A percentile compares a stretch with the other conserved stretches of the same genome.
Evolutionary conservation across 371 early-diverging fungal species (phyloP).

Genomic region (Scutellospora calospora): DNA sequence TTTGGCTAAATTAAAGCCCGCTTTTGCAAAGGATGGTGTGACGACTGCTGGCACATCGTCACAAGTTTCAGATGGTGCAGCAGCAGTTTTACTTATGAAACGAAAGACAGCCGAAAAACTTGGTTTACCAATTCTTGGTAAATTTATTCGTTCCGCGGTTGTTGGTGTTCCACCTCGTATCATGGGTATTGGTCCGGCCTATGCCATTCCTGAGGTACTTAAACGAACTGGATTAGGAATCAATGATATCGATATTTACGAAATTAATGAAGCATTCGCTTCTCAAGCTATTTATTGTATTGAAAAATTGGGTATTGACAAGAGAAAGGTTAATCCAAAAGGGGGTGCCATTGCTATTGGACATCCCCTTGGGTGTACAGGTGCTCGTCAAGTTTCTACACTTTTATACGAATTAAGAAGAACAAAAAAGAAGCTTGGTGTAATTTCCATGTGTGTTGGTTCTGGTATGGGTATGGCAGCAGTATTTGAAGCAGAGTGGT

Average conservation of each 20-base stretch:
- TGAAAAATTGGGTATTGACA: conserved; percentile 83
- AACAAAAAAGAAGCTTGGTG: conserved; percentile 86
- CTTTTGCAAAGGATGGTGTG: conserved; percentile 86
- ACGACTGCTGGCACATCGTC: conserved; percentile 99
- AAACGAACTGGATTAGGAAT: conserved; percentile 82
- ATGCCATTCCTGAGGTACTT: conserved; percentile 92
- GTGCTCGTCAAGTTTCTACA: conserved; percentile 97
- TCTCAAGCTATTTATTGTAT: conserved; percentile 96
- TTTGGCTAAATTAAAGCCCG: conserved; percentile 91
- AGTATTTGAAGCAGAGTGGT: conserved; percentile 87
- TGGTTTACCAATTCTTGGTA: conserved; percentile 87
- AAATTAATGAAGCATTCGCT: conserved; percentile 99
- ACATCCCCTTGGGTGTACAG: conserved; percentile 93
- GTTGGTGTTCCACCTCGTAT: conserved; percentile 95
- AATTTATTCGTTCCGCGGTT: conserved; percentile 88
- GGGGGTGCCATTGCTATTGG: conserved; percentile 99
- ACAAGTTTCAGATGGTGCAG: conserved; percentile 99
- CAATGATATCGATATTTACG: conserved; percentile 83
- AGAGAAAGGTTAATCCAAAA: conserved; percentile 94
- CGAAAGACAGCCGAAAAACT: conserved; percentile 92
- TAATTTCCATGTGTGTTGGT: conserved; percentile 96
- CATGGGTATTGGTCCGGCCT: conserved; percentile 97
- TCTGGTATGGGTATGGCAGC: conserved; percentile 97
- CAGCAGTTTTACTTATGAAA: conserved; percentile 95
- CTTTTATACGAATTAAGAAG: conserved; percentile 93